A percentile compares a stretch with the other conserved stretches of the same genome.
Conservation (phyloP, 1,284 basidiomycete species). For the Rhodotorula sp. region DNA sequence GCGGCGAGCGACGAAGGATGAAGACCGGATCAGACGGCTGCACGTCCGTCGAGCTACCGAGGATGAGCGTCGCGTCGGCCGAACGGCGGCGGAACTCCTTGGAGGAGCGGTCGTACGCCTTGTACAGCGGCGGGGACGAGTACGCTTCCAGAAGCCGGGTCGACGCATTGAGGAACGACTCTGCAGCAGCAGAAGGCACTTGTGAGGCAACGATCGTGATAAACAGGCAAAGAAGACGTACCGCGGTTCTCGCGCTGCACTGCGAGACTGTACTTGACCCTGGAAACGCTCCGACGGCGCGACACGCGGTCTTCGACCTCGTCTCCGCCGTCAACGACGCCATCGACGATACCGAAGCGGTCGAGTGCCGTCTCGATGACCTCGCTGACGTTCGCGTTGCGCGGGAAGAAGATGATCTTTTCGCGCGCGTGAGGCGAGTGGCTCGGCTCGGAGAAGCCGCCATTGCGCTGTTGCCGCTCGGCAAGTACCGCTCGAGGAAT, state of each 20-base stretch:
- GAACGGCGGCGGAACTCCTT: slow-evolving; percentile 78
- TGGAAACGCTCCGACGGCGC: slow-evolving; percentile 71
- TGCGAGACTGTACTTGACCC: slow-evolving; percentile 77
- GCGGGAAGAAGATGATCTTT: slow-evolving; percentile 82
- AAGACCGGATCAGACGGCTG: slow-evolving; percentile 81
- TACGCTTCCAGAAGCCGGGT: slow-evolving; percentile 83
- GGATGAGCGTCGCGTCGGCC: slow-evolving; percentile 71
- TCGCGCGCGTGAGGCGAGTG: slow-evolving; percentile 46
- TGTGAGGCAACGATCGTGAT: background rate
- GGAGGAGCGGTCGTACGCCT: slow-evolving; percentile 62
- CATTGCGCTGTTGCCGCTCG: slow-evolving; percentile 39
- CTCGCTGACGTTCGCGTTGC: slow-evolving; percentile 92
- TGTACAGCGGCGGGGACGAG: slow-evolving; percentile 69
- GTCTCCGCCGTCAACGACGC: slow-evolving; percentile 95
- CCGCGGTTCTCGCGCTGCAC: slow-evolving; percentile 58
- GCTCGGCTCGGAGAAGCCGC: background rate
- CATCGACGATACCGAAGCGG: slow-evolving; percentile 87
- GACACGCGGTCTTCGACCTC: slow-evolving; percentile 89
- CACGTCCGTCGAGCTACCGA: slow-evolving; percentile 73
- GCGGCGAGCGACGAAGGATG: slow-evolving; percentile 58
- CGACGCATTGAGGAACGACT: slow-evolving; percentile 71
- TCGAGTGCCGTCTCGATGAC: slow-evolving; percentile 90
- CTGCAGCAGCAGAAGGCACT: slow-evolving; percentile 53
- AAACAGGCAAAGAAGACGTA: slow-evolving; percentile 47
- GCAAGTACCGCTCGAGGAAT: slow-evolving; percentile 62